Conservation (phyloP, 2,329 filamentous ascomycete species). For the Ophiocordyceps australis region DNA sequence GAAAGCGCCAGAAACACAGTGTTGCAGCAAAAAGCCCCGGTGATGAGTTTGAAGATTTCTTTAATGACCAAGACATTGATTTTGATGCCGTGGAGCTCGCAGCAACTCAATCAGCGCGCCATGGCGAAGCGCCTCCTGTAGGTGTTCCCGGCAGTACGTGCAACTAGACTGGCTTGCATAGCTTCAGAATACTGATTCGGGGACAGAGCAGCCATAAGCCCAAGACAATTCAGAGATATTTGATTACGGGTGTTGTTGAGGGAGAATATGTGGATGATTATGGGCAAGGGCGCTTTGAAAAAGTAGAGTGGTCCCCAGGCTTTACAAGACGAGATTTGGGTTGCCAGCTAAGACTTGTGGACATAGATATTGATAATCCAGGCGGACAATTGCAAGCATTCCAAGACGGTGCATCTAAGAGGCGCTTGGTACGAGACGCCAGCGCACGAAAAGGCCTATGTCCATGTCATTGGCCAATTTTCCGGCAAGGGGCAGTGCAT, state of each 20-base stretch:
- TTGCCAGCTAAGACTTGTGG: neutral
- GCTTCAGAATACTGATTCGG: slow-evolving; percentile 50
- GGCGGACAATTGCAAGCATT: slow-evolving; percentile 50
- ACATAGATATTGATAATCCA: slow-evolving; percentile 61
- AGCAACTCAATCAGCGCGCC: slow-evolving; percentile 46
- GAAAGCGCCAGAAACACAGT: slow-evolving; percentile 3
- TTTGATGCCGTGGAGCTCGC: slow-evolving; percentile 59
- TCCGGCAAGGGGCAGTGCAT: slow-evolving; percentile 53
- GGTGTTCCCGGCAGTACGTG: slow-evolving; percentile 6
- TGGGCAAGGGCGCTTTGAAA: slow-evolving; percentile 45
- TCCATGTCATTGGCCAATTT: slow-evolving; percentile 76
- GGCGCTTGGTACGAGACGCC: slow-evolving; percentile 77
- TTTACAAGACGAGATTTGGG: too few species aligned
- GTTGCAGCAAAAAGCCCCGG: slow-evolving; percentile 5
- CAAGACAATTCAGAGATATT: slow-evolving; percentile 71
- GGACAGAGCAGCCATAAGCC: slow-evolving; percentile 46
- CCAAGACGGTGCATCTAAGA: slow-evolving; percentile 56
- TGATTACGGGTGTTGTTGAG: slow-evolving; percentile 57
- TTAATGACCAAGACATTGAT: slow-evolving; percentile 59
- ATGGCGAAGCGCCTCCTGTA: slow-evolving; percentile 4
- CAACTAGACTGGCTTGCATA: too few species aligned
- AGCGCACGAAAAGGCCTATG: slow-evolving; percentile 54
- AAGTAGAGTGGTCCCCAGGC: slow-evolving; percentile 32
- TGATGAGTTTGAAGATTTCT: slow-evolving; percentile 21
- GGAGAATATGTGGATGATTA: slow-evolving; percentile 47